Evolutionary conservation across 352 stramenopile genomes (phyloP).

Genomic region (Phytophthora cactorum): DNA sequence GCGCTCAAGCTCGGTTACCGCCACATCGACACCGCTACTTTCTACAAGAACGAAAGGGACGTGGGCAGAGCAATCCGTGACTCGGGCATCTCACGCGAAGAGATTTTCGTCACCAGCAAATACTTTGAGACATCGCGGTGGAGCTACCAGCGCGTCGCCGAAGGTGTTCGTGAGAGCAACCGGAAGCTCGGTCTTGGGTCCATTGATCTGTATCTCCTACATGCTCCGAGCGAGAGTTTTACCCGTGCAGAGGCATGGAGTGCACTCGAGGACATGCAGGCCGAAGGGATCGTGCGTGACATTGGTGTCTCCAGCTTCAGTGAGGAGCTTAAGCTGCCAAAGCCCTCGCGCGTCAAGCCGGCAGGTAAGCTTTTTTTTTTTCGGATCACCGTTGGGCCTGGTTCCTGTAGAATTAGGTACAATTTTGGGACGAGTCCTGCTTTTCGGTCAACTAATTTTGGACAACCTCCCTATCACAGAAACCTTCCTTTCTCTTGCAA

Average conservation of each 20-base stretch:
- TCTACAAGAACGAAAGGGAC: background rate
- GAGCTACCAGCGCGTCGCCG: background rate
- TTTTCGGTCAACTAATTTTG: no score
- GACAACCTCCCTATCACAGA: no score
- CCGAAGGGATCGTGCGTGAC: background rate
- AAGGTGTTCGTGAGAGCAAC: background rate
- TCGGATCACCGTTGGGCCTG: no score
- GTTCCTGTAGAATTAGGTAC: no score
- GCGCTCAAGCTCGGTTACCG: background rate
- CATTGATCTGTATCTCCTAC: background rate
- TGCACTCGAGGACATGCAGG: background rate
- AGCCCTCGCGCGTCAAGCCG: background rate
- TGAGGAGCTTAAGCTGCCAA: background rate
- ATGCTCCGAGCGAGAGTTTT: background rate
- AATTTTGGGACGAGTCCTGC: no score
- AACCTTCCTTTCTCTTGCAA: no score
- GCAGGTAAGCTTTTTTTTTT: no score
- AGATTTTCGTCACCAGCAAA: background rate
- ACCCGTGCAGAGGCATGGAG: background rate
- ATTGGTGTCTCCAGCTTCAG: background rate
- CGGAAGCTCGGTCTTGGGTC: background rate
- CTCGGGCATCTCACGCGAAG: background rate
- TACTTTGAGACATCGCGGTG: background rate
- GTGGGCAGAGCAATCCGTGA: background rate
- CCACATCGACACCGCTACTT: background rate